These are phyloP conservation scores for Lasiosphaeria hispida DNA, from an alignment of 495 filamentous ascomycete genomes.

Conservation along the genomic window DNA sequence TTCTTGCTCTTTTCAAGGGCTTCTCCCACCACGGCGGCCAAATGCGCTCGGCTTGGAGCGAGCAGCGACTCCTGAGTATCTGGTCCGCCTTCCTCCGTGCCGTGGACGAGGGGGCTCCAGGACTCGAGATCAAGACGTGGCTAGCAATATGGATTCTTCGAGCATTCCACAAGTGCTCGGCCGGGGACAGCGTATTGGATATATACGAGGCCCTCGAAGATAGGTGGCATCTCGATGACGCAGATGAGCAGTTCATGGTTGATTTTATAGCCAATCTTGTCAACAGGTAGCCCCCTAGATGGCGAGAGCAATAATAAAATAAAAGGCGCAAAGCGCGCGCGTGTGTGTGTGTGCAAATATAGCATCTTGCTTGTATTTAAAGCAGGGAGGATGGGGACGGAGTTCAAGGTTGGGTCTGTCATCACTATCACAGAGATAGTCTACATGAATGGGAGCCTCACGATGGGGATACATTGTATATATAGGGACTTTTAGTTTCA, in stretches of 20 bases:
- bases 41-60: slow-evolving; percentile 62
- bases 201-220: slow-evolving; percentile 40
- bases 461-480: no score
- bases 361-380: no score
- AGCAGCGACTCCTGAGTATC: slow-evolving; percentile 52
- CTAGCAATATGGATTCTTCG: slow-evolving; percentile 47
- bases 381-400: no score
- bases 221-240: slow-evolving; percentile 34
- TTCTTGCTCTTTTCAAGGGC: slow-evolving; percentile 67
- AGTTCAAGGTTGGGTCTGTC: no score
- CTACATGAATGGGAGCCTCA: no score
- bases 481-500: no score
- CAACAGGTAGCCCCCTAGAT: neutral
- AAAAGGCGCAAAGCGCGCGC: no score
- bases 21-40: slow-evolving; percentile 70
- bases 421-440: no score
- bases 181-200: slow-evolving; percentile 34
- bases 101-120: slow-evolving; percentile 35
- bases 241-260: slow-evolving; percentile 38
- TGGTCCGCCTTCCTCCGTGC: slow-evolving; percentile 43
- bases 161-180: slow-evolving; percentile 45
- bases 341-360: no score
- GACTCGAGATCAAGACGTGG: slow-evolving; percentile 48
- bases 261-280: slow-evolving; percentile 27
- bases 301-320: no score